phyloP scores from a whole-genome alignment of 129 eudicot species.

The Scalesia atractyloides region DNA sequence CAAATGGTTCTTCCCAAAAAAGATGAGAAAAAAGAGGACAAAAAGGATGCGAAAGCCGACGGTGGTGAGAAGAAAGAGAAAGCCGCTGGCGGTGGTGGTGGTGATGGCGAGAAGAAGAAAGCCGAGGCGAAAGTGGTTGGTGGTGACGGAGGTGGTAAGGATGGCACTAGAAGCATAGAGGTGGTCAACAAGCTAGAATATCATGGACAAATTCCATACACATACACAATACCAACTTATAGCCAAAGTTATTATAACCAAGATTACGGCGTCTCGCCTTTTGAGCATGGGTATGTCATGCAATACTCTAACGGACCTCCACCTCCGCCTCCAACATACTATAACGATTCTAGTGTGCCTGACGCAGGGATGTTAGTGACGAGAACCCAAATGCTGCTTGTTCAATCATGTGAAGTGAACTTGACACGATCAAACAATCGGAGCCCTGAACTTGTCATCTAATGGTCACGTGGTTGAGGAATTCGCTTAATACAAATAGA shows the following conservation, averaged over 20 bases:
- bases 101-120: constrained; percentile 19
- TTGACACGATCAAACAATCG: not conserved
- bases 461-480: constrained; percentile 4
- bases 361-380: constrained; percentile 63
- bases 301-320: constrained; percentile 43
- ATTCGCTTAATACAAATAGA: not conserved
- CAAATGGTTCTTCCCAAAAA: constrained; percentile 51
- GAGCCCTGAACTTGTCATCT: not conserved
- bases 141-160: not conserved
- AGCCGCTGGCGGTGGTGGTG: not conserved
- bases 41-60: constrained; percentile 13
- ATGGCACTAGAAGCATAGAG: constrained; percentile 24
- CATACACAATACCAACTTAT: constrained; percentile 33
- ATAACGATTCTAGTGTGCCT: constrained; percentile 14
- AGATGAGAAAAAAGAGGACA: constrained; percentile 23
- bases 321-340: constrained; percentile 37
- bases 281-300: constrained; percentile 30
- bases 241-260: constrained; percentile 31
- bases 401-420: constrained; percentile 50
- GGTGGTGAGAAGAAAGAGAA: constrained; percentile 26
- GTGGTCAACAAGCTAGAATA: constrained; percentile 30
- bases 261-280: constrained; percentile 39
- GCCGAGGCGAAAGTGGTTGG: constrained; percentile 16
- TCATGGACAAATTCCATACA: constrained; percentile 27
- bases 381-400: constrained; percentile 76